A percentile compares a stretch with the other conserved stretches of the same genome.
These are phyloP conservation scores for Trichoderma citrinoviride DNA, from an alignment of 2,329 filamentous ascomycete species.

Conservation along the genomic window DNA sequence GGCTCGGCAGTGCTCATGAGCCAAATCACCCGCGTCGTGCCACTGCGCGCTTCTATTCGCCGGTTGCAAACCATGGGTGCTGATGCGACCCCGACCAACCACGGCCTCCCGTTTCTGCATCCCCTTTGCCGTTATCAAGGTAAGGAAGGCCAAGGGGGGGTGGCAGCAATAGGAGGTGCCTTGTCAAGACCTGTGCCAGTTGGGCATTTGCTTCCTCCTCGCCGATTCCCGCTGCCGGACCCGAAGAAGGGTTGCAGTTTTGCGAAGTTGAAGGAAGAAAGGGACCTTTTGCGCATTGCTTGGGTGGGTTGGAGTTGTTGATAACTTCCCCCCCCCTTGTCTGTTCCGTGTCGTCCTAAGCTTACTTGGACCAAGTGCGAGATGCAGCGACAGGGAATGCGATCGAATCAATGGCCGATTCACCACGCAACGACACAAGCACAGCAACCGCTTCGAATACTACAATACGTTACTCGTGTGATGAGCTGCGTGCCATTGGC, in stretches of 20 bases:
- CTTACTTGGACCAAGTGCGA: too few relatives aligned
- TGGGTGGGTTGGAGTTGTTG: neutral
- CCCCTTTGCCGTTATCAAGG: too few relatives aligned
- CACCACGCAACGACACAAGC: neutral
- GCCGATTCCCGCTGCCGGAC: neutral
- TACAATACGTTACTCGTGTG: too few relatives aligned
- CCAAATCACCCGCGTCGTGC: constrained; percentile 13
- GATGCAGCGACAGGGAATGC: neutral
- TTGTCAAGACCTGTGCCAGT: too few relatives aligned
- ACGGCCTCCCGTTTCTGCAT: neutral
- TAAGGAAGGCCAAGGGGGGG: neutral
- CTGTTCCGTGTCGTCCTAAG: neutral
- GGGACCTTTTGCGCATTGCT: neutral
- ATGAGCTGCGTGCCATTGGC: constrained; percentile 10
- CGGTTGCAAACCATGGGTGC: neutral
- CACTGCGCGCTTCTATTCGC: constrained; percentile 7
- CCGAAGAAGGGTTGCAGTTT: neutral
- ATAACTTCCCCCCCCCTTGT: neutral
- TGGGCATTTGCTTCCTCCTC: too few relatives aligned
- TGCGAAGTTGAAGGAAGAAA: neutral
- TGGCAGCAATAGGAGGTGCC: neutral
- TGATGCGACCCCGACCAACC: constrained; percentile 12
- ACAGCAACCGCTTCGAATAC: too few relatives aligned
- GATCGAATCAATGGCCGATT: neutral
- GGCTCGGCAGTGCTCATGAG: neutral